phyloP scores from a whole-genome alignment of 2,329 filamentous ascomycete genomes.

The Biscogniauxia sp. region DNA sequence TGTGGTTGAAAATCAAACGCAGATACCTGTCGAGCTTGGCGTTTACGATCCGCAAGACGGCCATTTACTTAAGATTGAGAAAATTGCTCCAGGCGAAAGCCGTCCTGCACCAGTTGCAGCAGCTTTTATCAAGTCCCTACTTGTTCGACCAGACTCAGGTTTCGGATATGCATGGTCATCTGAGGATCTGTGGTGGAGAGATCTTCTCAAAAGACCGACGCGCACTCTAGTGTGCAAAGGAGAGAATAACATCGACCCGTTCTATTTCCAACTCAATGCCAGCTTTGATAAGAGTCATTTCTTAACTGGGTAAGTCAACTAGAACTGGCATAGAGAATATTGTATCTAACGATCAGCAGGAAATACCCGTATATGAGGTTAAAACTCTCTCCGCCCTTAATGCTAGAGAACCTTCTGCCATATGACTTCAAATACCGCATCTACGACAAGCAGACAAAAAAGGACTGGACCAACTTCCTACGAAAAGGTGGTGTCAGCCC shows the following conservation, averaged over 20 bases:
- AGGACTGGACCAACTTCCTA: slow-evolving; percentile 98
- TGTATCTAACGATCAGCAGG: slow-evolving; percentile 42
- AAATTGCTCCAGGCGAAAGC: slow-evolving; percentile 88
- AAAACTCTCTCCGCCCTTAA: slow-evolving; percentile 86
- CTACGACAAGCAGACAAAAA: slow-evolving; percentile 97
- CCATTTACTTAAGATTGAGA: slow-evolving; percentile 94
- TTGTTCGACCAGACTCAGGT: slow-evolving; percentile 88
- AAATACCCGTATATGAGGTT: slow-evolving; percentile 94
- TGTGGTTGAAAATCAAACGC: slow-evolving; percentile 91
- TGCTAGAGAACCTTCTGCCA: slow-evolving; percentile 89
- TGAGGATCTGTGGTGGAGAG: slow-evolving; percentile 88
- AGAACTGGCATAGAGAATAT: background rate
- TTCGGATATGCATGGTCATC: slow-evolving; percentile 96
- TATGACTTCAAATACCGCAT: slow-evolving; percentile 99
- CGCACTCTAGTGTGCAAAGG: slow-evolving; percentile 85
- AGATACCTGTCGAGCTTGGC: slow-evolving; percentile 92
- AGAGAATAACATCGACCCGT: slow-evolving; percentile 80
- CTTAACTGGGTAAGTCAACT: slow-evolving; percentile 60
- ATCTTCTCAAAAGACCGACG: slow-evolving; percentile 79
- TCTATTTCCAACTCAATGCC: slow-evolving; percentile 95
- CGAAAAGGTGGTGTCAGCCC: slow-evolving; percentile 95
- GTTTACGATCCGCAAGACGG: slow-evolving; percentile 86
- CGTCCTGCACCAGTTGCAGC: slow-evolving; percentile 90
- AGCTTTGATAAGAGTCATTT: slow-evolving; percentile 82
- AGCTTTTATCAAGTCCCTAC: slow-evolving; percentile 81